Percentiles rank a stretch among this genome's conserved stretches.
phyloP scores from a whole-genome alignment of 1,284 basidiomycete genomes.

The Trichosporon sp. region DNA sequence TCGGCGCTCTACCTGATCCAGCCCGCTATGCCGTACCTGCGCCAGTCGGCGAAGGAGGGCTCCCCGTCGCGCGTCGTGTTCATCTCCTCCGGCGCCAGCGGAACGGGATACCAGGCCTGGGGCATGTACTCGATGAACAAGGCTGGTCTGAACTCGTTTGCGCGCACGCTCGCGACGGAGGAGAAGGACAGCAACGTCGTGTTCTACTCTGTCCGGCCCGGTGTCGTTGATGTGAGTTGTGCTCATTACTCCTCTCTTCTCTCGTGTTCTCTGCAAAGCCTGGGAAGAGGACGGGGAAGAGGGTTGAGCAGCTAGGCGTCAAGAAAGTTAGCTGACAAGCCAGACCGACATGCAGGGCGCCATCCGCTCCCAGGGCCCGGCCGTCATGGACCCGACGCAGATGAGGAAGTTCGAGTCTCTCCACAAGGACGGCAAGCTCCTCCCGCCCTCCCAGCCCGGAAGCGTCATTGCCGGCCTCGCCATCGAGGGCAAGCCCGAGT shows the following conservation, averaged over 20 bases:
- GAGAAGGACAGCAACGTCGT: slow-evolving; percentile 56
- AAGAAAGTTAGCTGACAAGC: not conserved
- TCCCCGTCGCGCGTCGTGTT: slow-evolving; percentile 55
- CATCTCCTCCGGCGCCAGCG: slow-evolving; percentile 60
- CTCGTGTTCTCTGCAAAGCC: too few relatives aligned
- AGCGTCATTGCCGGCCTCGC: slow-evolving; percentile 60
- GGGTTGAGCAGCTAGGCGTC: not conserved
- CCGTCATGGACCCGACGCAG: slow-evolving; percentile 54
- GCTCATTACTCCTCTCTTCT: too few relatives aligned
- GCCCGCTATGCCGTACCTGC: slow-evolving; percentile 58
- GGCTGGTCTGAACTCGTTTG: slow-evolving; percentile 61
- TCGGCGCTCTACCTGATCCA: slow-evolving; percentile 59
- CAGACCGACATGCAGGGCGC: slow-evolving; percentile 52
- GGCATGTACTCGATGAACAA: slow-evolving; percentile 59
- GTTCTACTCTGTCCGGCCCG: slow-evolving; percentile 60
- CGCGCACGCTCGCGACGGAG: slow-evolving; percentile 60
- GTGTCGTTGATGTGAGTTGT: slow-evolving; percentile 58
- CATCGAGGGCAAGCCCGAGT: slow-evolving; percentile 46
- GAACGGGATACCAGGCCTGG: slow-evolving; percentile 59
- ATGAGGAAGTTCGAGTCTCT: slow-evolving; percentile 56
- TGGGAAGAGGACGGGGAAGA: not conserved
- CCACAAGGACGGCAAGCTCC: slow-evolving; percentile 58
- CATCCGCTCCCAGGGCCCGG: slow-evolving; percentile 48
- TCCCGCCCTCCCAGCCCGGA: slow-evolving; percentile 58
- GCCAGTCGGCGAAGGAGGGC: slow-evolving; percentile 46